Evolutionary conservation across 768 basidiomycete species (phyloP).

Genomic region (Tephrocybe sp.): DNA sequence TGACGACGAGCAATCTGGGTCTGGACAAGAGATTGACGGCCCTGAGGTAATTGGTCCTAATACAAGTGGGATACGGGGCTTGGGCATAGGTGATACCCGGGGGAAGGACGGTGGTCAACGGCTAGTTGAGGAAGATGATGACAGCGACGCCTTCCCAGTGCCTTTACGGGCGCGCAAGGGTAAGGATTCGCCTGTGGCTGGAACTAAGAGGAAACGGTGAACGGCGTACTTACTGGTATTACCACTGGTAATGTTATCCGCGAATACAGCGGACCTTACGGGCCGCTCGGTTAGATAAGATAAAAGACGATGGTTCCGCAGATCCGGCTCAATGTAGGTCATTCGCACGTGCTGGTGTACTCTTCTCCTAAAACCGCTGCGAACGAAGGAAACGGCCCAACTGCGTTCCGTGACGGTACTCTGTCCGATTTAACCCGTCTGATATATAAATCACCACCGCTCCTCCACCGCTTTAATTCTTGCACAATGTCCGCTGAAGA

Average conservation of each 20-base stretch:
- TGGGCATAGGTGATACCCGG: conserved; percentile 26
- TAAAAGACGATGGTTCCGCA: conserved; percentile 17
- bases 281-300: conserved; percentile 16
- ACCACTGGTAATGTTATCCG: too few relatives aligned
- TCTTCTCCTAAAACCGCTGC: conserved; percentile 8
- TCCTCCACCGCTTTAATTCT: conserved; percentile 11
- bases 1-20: conserved; percentile 46
- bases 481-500: conserved; percentile 53
- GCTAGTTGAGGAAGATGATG: conserved; percentile 55
- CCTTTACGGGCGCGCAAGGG: conserved; percentile 69
- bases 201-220: conserved; percentile 68
- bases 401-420: conserved; percentile 11
- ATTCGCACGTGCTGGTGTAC: conserved; percentile 25
- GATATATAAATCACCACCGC: conserved; percentile 2
- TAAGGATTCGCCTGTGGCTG: conserved; percentile 48
- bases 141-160: conserved; percentile 71
- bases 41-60: conserved; percentile 54
- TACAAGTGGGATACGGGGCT: conserved; percentile 59
- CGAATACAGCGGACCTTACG: neutral
- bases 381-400: conserved; percentile 14
- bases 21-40: conserved; percentile 48
- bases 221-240: conserved; percentile 8
- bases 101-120: conserved; percentile 21
- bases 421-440: conserved; percentile 23
- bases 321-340: conserved; percentile 17